Evolutionary conservation across 768 basidiomycete genomes (phyloP).

Genomic region (Agrocybe chaxingu): DNA sequence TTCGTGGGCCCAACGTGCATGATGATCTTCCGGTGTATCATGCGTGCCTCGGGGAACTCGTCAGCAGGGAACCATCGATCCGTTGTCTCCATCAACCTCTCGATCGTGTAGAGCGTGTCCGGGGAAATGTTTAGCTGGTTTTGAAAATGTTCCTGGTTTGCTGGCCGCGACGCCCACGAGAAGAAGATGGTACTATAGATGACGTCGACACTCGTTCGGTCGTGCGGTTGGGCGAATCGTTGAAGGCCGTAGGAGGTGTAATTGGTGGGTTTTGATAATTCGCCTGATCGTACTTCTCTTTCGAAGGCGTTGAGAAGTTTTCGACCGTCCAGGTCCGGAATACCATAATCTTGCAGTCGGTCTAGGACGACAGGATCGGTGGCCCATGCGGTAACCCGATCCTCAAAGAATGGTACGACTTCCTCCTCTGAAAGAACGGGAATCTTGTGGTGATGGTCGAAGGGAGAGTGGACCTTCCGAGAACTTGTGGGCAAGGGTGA

Average conservation of each 20-base stretch:
- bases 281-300: slow-evolving; percentile 32
- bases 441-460: background rate
- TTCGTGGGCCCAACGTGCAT: slow-evolving; percentile 99
- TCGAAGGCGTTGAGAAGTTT: slow-evolving; percentile 43
- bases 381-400: slow-evolving; percentile 38
- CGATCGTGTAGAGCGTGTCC: slow-evolving; percentile 35
- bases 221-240: slow-evolving; percentile 38
- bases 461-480: background rate
- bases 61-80: slow-evolving; percentile 47
- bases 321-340: slow-evolving; percentile 34
- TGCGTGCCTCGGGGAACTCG: slow-evolving; percentile 49
- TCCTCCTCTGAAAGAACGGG: slow-evolving; percentile 7
- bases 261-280: slow-evolving; percentile 22
- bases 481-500: background rate
- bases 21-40: slow-evolving; percentile 70
- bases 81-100: slow-evolving; percentile 30
- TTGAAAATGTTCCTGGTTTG: slow-evolving; percentile 3
- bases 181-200: slow-evolving; percentile 54
- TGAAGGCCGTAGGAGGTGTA: slow-evolving; percentile 35
- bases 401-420: slow-evolving; percentile 28
- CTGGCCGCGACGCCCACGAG: slow-evolving; percentile 37
- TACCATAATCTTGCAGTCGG: slow-evolving; percentile 48
- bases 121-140: slow-evolving; percentile 19
- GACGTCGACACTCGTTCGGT: slow-evolving; percentile 32
- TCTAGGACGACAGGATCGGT: slow-evolving; percentile 21